Base-by-base conservation (phyloP, 1,284 basidiomycete species). In the Naganishia sp. region DNA sequence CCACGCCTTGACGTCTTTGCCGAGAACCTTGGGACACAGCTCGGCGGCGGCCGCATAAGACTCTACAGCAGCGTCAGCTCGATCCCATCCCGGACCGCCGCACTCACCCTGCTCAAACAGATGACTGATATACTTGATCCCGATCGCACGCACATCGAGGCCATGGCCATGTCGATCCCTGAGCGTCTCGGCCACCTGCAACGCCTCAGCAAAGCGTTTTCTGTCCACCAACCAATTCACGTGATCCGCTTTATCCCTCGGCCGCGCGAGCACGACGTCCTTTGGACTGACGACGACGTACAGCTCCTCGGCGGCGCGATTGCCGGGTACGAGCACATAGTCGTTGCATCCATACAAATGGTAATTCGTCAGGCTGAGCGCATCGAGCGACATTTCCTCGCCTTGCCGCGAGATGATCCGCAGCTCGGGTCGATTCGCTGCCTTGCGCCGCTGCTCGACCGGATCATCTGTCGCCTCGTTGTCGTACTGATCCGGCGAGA, bases 261-360 rank as follows among this genome's bases (percentile, higher is more conserved):
- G 88, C 70, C 87, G 85, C 4, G 93, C 94, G 2, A 94, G 80
- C 44, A 98, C 88, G 36, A 98, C 80, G 72, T 94, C 93, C 71
- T 86, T 84, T 0, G 95, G 96, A 69, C 89, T 91, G 25, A 97
- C 90, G 44, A 94, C 86, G 74, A 94, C 92, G 64, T 80, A 80
- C 46, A 82, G 83, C 46, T 79, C 75, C 36, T 70, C 70, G 18
- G 78, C 74, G 5, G 72, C 71, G 25, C 75, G 68, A 66, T 75
- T 68, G 6, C 79, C 79, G 25, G 80, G 71, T 68, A 81, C 85
- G 18, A 97, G 82, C 18, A 86, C 80, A 75, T 98, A 98, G 78
- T 99, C 95, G 74, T 94, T 94, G 78, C 94, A 98, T 18, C 88
- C 87, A 84, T 90, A 96, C 16, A 86, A 82, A 74, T 92, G 87